phyloP scores from a whole-genome alignment of 2,329 filamentous ascomycete species.

The Talaromyces verruculosus region DNA sequence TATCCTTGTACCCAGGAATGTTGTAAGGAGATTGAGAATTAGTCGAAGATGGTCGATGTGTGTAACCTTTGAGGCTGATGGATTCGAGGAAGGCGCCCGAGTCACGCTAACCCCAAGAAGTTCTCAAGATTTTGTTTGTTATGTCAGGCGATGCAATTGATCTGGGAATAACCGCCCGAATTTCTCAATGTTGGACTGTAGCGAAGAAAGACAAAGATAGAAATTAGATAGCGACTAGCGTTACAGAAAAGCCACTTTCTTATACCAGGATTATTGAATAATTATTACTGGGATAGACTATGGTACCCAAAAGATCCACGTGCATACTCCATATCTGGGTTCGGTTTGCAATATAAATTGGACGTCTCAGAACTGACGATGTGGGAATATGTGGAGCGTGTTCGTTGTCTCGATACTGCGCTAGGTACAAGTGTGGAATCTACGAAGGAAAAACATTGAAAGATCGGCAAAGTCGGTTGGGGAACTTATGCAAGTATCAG shows the following conservation, averaged over 20 bases:
- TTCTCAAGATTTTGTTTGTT: neutral
- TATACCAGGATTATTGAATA: neutral
- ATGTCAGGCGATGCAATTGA: neutral
- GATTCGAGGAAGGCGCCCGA: neutral
- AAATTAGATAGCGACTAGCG: neutral
- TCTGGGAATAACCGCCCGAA: neutral
- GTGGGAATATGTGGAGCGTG: neutral
- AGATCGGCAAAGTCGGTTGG: neutral
- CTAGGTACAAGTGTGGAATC: neutral
- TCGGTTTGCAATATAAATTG: constrained; percentile 1
- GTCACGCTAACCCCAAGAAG: neutral
- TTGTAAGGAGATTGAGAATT: neutral
- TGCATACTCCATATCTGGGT: neutral
- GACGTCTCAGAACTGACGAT: neutral
- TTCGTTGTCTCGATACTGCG: neutral
- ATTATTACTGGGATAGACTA: neutral
- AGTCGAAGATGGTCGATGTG: neutral
- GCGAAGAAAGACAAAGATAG: neutral
- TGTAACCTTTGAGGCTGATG: neutral
- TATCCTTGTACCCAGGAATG: neutral
- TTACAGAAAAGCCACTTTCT: neutral
- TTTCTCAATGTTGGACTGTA: neutral
- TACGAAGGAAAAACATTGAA: neutral
- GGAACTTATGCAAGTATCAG: neutral
- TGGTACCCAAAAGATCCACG: neutral